Evolutionary conservation across 2,329 filamentous ascomycete species (phyloP).

Genomic region (Mycosphaerella arachidis): DNA sequence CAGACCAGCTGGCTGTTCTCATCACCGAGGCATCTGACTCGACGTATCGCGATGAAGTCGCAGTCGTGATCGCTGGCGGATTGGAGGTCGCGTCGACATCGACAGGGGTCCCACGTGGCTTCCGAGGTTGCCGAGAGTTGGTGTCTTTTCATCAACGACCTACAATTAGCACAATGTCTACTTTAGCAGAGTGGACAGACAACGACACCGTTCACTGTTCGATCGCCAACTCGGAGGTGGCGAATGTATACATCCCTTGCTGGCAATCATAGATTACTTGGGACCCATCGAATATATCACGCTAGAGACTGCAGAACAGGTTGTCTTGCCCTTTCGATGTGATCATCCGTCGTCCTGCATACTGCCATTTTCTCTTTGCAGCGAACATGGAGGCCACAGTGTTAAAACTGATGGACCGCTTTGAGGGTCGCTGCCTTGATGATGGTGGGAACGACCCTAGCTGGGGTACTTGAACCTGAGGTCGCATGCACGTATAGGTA

Average conservation of each 20-base stretch:
- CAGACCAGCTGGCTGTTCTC: constrained; percentile 20
- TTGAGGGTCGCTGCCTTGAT: no score
- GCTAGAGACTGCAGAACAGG: background rate
- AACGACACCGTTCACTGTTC: no score
- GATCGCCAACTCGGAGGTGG: no score
- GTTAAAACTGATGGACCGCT: no score
- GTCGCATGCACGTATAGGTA: no score
- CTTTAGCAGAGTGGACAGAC: no score
- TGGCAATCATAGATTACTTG: no score
- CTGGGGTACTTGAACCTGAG: no score
- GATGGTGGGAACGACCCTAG: no score
- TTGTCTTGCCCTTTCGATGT: background rate
- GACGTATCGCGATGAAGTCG: background rate
- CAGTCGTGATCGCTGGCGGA: background rate
- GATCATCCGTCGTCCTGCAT: background rate
- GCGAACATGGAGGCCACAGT: background rate
- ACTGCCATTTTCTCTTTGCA: background rate
- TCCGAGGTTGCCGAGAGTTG: background rate
- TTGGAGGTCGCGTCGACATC: background rate
- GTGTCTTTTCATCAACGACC: background rate
- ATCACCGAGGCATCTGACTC: background rate
- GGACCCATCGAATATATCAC: no score
- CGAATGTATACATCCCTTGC: no score
- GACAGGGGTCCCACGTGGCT: background rate
- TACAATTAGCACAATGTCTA: background rate